Percentiles rank a stretch among this genome's conserved stretches.
phyloP scores from a whole-genome alignment of 2,329 filamentous ascomycete genomes.

The Salinomyces thailandicus region DNA sequence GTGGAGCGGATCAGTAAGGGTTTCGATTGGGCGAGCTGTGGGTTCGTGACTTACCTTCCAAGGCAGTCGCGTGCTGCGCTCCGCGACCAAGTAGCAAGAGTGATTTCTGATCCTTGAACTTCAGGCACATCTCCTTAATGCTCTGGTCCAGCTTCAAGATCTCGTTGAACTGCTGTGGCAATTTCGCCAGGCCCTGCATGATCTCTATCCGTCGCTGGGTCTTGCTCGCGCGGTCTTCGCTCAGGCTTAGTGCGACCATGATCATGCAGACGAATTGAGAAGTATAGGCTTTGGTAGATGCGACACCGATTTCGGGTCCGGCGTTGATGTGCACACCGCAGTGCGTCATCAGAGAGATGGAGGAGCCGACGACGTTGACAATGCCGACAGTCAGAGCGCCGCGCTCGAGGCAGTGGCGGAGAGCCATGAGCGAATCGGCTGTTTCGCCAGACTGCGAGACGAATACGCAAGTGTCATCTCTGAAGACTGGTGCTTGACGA shows the following conservation, averaged over 20 bases:
- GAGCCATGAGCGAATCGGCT: conserved; percentile 90
- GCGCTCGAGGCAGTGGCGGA: conserved; percentile 95
- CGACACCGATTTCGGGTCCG: conserved; percentile 95
- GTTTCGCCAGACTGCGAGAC: conserved; percentile 99
- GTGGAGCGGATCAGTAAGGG: neutral
- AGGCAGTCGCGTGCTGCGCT: conserved; percentile 90
- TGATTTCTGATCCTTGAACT: conserved; percentile 97
- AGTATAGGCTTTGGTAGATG: conserved; percentile 98
- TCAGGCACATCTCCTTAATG: conserved; percentile 89
- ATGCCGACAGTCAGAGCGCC: conserved; percentile 95
- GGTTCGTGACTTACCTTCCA: conserved; percentile 54
- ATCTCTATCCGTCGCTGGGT: conserved; percentile 85
- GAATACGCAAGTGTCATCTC: conserved; percentile 97
- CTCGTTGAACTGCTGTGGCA: conserved; percentile 85
- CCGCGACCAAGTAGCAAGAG: conserved; percentile 87
- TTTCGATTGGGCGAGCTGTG: neutral
- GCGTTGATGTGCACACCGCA: conserved; percentile 99
- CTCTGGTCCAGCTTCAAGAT: conserved; percentile 83
- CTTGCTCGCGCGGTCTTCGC: conserved; percentile 94
- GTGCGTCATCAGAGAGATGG: conserved; percentile 96
- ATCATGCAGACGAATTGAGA: conserved; percentile 99
- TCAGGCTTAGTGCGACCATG: conserved; percentile 95
- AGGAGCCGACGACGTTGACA: conserved; percentile 96
- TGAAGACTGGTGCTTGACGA: conserved; percentile 92
- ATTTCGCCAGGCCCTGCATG: conserved; percentile 79